phyloP scores from a whole-genome alignment of 352 stramenopile species.

The Albugo laibachii region DNA sequence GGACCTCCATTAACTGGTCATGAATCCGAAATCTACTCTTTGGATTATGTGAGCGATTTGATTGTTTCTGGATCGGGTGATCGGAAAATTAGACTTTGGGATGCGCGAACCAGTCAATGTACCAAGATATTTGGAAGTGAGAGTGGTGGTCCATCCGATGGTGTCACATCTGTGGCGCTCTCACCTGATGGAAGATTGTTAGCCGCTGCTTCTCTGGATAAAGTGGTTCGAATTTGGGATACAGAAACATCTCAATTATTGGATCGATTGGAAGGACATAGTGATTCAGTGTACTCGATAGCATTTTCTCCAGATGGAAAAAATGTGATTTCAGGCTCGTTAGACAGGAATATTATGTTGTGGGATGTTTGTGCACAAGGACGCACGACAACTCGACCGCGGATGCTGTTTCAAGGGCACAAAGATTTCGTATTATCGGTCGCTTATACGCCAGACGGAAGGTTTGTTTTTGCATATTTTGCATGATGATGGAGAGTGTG shows the following conservation, averaged over 20 bases:
- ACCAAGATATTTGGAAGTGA: constrained; percentile 74
- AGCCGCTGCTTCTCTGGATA: constrained; percentile 61
- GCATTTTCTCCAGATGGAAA: constrained; percentile 74
- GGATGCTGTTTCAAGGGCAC: constrained; percentile 77
- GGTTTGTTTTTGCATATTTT: constrained; percentile 16
- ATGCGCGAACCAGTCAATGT: constrained; percentile 59
- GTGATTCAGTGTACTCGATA: constrained; percentile 76
- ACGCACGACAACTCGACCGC: constrained; percentile 52
- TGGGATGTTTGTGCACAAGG: constrained; percentile 68
- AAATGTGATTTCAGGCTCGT: constrained; percentile 69
- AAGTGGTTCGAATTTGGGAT: constrained; percentile 75
- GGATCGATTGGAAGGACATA: constrained; percentile 66
- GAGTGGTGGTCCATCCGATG: constrained; percentile 52
- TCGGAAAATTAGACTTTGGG: constrained; percentile 66
- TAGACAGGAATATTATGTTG: constrained; percentile 76
- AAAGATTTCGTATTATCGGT: constrained; percentile 77
- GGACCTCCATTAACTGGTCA: constrained; percentile 58
- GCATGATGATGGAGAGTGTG: background rate
- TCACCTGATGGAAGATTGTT: constrained; percentile 58
- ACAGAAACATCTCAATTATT: constrained; percentile 61
- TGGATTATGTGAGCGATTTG: constrained; percentile 73
- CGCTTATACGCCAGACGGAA: constrained; percentile 72
- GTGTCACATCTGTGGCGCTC: constrained; percentile 62
- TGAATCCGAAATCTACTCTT: constrained; percentile 73
- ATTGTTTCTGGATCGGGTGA: constrained; percentile 75